Evolutionary conservation across 2,329 filamentous ascomycete species (phyloP), one percentile per base, ranked within the genome.

Genomic region (Cryphonectria radicalis): DNA sequence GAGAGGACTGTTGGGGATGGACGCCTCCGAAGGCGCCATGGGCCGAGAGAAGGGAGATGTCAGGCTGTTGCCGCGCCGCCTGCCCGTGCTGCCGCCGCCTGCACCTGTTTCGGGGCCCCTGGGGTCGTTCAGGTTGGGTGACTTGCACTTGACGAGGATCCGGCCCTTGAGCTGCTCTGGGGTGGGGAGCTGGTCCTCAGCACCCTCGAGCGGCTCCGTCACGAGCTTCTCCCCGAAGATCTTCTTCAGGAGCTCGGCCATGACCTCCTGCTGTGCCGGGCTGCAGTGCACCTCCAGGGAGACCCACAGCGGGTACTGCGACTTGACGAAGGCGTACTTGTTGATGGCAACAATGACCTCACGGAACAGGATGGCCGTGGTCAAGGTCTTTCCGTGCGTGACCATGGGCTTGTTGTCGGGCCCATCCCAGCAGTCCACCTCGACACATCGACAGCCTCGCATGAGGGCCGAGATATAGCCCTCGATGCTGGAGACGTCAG

Each of bases 371-470:
- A 98, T 94, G 71, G 93, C 91, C 17, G 90, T 95, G 0, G 96
- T 98, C 81, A 97, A 87, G 0, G 95, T 97, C 71, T 91, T 91
- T 35, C 96, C 96, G 77, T 99, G 96, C 73, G 93, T 94, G 43
- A 99, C 96, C 68, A 94, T 90, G 0, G 96, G 96, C 77, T 93
- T 89, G 55, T 93, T 94, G 78, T 97, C 92, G 67, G 89, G 88
- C 22, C 96, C 96, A 81, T 99, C 94, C 96, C 96, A 99, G 81
- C 95, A 98, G 81, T 99, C 96, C 67, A 99, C 94, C 82, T 99
- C 96, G 63, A 99, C 91, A 80, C 96, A 98, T 66, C 96, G 92
- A 79, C 96, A 99, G 11, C 95, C 95, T 72, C 93, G 92, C 74
- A 93, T 91, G 8, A 99, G 87, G 3, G 95, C 93, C 11, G 91